Evolutionary conservation across 208 protist species (phyloP), one percentile per base, ranked within the genome.

Genomic region (Crithidia acanthocephali): DNA sequence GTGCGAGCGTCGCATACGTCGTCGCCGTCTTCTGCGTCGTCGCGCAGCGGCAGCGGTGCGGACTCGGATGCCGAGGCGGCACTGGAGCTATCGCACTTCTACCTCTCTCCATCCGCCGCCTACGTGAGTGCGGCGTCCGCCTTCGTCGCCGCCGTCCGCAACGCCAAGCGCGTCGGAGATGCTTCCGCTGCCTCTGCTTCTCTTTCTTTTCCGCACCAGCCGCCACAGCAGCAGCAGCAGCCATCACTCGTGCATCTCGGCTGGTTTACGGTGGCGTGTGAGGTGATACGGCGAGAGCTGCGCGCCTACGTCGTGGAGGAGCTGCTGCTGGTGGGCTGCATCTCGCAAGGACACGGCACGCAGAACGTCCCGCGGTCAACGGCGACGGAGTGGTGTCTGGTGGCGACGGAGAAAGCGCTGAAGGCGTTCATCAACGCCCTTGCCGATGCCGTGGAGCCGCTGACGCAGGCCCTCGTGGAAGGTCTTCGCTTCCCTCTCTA

Each of bases 261-360:
- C 0, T 60, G 73, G n/a, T 74, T 86, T 61, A 63, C 81, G 25
- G 48, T 91, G 47, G 60, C 32, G 48, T 77, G 72, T 30, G 86
- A 91, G 52, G 67, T 88, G 18, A 61, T 88, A 22, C 72, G 86
- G 22, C 79, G 83, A 28, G 74, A 86, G 59, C 58, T 91, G 51
- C 50, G 56, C 47, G 22, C 51, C 18, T 74, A 69, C 62, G 61
- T 71, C 25, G 22, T 74, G 44, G 20, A n/a, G 25, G 56, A 68
- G 50, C 37, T 83, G 22, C 25, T 57, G 7, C 15, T 59, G 40
- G 27, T 42, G n/a, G 25, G 59, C 7, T 69, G 32, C 58, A 42
- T 81, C 8, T 22, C 37, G 59, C 15, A 18, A 28, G 5, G 2
- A 11, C 33, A 42, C 40, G 16, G 5, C 2, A 35, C n/a, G 35